Conservation (phyloP, 176 grass and related monocot genomes). For the Elymus sibiricus region DNA sequence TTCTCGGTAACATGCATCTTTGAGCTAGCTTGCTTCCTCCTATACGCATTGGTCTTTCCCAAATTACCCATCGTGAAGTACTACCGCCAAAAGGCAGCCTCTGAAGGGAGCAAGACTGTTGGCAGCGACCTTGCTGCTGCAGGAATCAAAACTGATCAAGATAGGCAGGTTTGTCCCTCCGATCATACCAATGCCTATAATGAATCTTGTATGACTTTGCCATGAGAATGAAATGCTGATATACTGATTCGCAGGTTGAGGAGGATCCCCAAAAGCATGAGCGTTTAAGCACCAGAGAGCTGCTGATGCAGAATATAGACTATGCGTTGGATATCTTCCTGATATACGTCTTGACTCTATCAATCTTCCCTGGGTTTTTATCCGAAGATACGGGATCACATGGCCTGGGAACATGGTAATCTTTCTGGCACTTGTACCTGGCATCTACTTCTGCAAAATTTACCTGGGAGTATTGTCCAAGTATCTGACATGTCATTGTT, state of each 20-base stretch:
- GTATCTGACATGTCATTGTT: conserved; percentile 2
- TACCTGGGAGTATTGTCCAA: background rate
- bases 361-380: conserved; percentile 91
- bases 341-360: conserved; percentile 84
- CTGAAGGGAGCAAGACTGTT: conserved; percentile 63
- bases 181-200: background rate
- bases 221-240: background rate
- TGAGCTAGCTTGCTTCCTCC: conserved; percentile 58
- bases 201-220: background rate
- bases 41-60: conserved; percentile 76
- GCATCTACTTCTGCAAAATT: background rate
- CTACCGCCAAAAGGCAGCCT: conserved; percentile 63
- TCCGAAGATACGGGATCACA: conserved; percentile 91
- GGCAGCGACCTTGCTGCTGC: conserved; percentile 63
- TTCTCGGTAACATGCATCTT: conserved; percentile 64
- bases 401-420: conserved; percentile 65
- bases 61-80: conserved; percentile 85
- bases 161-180: conserved; percentile 8
- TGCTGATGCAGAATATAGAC: conserved; percentile 72
- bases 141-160: conserved; percentile 31
- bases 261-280: conserved; percentile 67
- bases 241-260: conserved; percentile 38
- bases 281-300: conserved; percentile 67
- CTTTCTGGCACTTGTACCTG: background rate
- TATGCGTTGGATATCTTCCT: conserved; percentile 62